Evolutionary conservation across 345 rosid species (phyloP).

Genomic region (Heritiera littoralis): DNA sequence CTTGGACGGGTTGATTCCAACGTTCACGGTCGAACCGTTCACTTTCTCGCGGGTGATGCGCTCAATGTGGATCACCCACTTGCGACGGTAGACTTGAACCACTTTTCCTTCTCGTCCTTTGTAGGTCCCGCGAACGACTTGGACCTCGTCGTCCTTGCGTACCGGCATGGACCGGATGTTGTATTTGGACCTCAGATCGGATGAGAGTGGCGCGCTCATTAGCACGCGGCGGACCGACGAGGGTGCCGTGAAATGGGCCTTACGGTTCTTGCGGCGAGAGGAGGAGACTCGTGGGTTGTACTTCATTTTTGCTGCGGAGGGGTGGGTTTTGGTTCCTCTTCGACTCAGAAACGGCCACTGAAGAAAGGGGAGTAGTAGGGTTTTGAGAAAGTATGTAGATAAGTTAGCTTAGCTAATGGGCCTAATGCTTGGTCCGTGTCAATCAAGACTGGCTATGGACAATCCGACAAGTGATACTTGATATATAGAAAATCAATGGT

Average conservation of each 20-base stretch:
- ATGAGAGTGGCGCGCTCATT: constrained; percentile 72
- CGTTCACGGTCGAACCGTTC: constrained; percentile 79
- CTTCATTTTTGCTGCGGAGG: constrained; percentile 49
- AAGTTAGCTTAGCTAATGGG: not conserved
- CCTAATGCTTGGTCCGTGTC: too few species aligned
- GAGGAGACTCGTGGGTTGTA: constrained; percentile 70
- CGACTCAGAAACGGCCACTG: constrained; percentile 7
- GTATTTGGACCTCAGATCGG: constrained; percentile 76
- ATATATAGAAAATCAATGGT: too few species aligned
- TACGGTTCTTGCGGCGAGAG: constrained; percentile 78
- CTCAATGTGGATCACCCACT: constrained; percentile 87
- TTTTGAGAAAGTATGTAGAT: not conserved
- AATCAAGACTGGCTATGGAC: too few species aligned
- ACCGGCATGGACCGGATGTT: constrained; percentile 81
- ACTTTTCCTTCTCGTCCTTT: constrained; percentile 89
- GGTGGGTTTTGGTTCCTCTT: not conserved
- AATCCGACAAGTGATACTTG: too few species aligned
- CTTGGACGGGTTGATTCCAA: constrained; percentile 72
- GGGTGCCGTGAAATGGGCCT: constrained; percentile 74
- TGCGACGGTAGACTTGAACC: constrained; percentile 72
- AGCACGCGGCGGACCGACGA: constrained; percentile 73
- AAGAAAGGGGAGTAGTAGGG: not conserved
- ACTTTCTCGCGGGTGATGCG: constrained; percentile 81
- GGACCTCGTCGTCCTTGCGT: constrained; percentile 83
- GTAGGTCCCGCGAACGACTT: constrained; percentile 78